Base-by-base conservation (phyloP, 306 rosid genomes). In the Arachis hypogaea region DNA sequence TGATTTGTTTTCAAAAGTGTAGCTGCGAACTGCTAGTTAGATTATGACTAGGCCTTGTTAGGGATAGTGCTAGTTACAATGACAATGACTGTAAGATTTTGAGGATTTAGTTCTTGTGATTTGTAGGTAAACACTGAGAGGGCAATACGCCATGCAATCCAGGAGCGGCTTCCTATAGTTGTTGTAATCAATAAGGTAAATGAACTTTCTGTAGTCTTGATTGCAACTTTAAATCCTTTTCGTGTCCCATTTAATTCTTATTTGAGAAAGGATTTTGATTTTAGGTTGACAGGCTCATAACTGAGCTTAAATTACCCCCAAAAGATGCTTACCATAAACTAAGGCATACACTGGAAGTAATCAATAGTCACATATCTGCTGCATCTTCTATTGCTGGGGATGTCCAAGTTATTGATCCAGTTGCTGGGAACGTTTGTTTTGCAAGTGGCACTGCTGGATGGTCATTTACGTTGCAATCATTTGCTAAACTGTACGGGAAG, bases 91-190 rank as follows among this genome's bases (percentile, higher is more conserved):
- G 60, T 40, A 40, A 54, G 49, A 68, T 57, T 51, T 52, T 80
- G 72, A 66, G 75, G 10, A 64, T 50, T 44, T 44, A 38, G 67
- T 56, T 69, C 67, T 66, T 58, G 54, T 60, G 67, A 60, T 78
- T 33, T 72, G 80, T 80, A 94, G 99, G 97, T 90, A 36, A 94
- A 94, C 81, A 94, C 99, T 0, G 99, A 94, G 84, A 87, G 99
- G 86, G 99, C 96, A 43, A 94, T 94, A 78, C 92, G 99, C 12
- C 99, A 94, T 81, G 99, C 99, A 40, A 94, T 92, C 73, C 99
- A 92, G 76, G 99, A 94, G 4, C 87, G 87, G 11, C 71, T 94
- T 47, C 97, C 96, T 11, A 88, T 94, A 83, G 97, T 92, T 11
- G 92, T 94, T 75, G 99, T 94, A 11, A 88, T 94, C 74, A 94